phyloP scores from a whole-genome alignment of 768 basidiomycete species.

The Russula dissimulans region DNA sequence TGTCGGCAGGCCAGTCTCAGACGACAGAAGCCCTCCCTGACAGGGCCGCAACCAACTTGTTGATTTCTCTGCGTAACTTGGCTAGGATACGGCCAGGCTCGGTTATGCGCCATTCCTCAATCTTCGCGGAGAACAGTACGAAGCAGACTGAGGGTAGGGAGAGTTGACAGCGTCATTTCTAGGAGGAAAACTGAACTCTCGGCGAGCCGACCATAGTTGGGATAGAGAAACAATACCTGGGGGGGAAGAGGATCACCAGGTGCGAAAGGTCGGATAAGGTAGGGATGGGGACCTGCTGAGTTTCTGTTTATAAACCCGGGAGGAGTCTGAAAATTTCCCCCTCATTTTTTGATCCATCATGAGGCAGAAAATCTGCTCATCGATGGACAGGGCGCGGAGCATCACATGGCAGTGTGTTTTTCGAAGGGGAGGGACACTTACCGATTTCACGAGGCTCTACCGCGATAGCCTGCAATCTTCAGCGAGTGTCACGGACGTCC shows the following conservation, averaged over 20 bases:
- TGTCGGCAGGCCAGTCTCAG: not conserved
- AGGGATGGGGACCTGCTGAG: slow-evolving; percentile 10
- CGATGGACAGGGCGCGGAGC: slow-evolving; percentile 5
- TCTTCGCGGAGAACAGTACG: not conserved
- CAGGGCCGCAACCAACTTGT: not conserved
- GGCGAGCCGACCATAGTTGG: not conserved
- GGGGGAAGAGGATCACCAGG: not conserved
- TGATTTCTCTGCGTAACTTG: not conserved
- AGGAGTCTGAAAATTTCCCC: slow-evolving; percentile 9
- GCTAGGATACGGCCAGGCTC: not conserved
- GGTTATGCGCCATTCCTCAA: not conserved
- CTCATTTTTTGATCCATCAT: slow-evolving; percentile 3
- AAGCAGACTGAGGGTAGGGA: not conserved
- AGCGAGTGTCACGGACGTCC: not conserved
- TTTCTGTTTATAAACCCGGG: slow-evolving; percentile 12
- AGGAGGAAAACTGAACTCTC: not conserved
- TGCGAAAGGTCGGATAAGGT: slow-evolving; percentile 6
- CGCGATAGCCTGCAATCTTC: not conserved
- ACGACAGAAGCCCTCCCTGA: not conserved
- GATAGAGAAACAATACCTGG: not conserved
- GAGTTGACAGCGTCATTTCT: not conserved
- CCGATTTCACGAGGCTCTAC: slow-evolving; percentile 3
- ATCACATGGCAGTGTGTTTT: slow-evolving; percentile 1
- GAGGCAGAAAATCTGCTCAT: not conserved
- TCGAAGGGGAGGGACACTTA: slow-evolving; percentile 5